phyloP scores from a whole-genome alignment of 192 early-diverging fungal species.

The Linnemannia hyalina region DNA sequence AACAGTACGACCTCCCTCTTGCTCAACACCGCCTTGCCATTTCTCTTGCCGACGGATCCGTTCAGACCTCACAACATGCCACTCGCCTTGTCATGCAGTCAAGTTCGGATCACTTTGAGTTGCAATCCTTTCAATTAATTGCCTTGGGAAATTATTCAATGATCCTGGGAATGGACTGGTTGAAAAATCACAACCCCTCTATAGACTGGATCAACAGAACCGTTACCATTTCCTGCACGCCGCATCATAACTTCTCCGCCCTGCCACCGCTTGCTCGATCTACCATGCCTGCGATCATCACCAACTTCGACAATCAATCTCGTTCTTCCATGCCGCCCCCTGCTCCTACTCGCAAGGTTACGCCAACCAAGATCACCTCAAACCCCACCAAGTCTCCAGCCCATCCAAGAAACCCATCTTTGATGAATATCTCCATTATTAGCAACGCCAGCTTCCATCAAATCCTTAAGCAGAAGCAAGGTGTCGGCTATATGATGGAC shows the following conservation, averaged over 20 bases:
- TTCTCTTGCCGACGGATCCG: neutral
- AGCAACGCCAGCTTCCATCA: slow-evolving; percentile 5
- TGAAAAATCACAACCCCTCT: neutral
- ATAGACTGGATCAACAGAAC: slow-evolving; percentile 5
- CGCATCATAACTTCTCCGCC: neutral
- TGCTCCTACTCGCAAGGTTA: neutral
- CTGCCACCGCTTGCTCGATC: neutral
- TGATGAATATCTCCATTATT: neutral
- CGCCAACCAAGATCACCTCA: neutral
- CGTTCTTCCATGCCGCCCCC: neutral
- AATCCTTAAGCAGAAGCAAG: neutral
- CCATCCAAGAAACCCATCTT: neutral
- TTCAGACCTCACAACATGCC: neutral
- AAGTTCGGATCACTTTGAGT: neutral
- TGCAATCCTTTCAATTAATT: slow-evolving; percentile 8
- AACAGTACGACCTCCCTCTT: neutral
- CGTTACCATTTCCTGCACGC: neutral
- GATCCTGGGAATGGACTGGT: slow-evolving; percentile 15
- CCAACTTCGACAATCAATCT: neutral
- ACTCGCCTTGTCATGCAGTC: slow-evolving; percentile 13
- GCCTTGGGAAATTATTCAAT: neutral
- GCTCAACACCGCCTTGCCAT: neutral
- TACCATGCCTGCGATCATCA: neutral
- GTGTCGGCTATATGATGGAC: slow-evolving; percentile 17
- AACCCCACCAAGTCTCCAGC: neutral